Evolutionary conservation across 1,284 basidiomycete genomes (phyloP).

Genomic region (Trametes polyzona): DNA sequence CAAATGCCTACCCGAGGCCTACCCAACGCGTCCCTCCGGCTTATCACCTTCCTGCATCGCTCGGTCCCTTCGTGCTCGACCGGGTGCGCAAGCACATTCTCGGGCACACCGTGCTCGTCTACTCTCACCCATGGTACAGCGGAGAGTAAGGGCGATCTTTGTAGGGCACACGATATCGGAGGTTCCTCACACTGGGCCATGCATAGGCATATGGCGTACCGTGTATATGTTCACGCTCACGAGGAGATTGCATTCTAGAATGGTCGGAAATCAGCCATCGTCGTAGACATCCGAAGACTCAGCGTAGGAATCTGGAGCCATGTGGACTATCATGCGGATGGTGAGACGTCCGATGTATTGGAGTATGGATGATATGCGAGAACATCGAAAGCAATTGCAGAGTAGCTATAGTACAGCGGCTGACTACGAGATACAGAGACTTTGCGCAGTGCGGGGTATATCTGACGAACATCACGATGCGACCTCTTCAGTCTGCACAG

Average conservation of each 20-base stretch:
- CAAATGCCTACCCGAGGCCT: slow-evolving; percentile 58
- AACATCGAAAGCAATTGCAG: not conserved
- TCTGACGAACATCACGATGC: not conserved
- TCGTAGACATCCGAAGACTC: no score
- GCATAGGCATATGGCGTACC: no score
- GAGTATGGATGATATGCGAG: no score
- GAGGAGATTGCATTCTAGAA: no score
- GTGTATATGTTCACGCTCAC: no score
- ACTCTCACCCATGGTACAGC: slow-evolving; percentile 47
- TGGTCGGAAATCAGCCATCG: no score
- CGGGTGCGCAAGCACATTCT: slow-evolving; percentile 38
- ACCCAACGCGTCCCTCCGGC: slow-evolving; percentile 59
- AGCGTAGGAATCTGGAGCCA: no score
- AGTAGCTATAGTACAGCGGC: not conserved
- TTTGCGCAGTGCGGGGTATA: not conserved
- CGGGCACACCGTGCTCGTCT: slow-evolving; percentile 26
- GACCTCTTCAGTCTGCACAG: not conserved
- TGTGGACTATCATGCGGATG: no score
- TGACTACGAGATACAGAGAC: not conserved
- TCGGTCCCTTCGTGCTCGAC: slow-evolving; percentile 44
- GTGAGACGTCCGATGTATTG: no score
- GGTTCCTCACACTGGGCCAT: no score
- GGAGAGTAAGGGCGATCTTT: no score
- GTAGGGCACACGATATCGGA: no score
- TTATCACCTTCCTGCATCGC: slow-evolving; percentile 55